phyloP scores from a whole-genome alignment of 805 yeast species.

The Tetrapisispora phaffii region DNA sequence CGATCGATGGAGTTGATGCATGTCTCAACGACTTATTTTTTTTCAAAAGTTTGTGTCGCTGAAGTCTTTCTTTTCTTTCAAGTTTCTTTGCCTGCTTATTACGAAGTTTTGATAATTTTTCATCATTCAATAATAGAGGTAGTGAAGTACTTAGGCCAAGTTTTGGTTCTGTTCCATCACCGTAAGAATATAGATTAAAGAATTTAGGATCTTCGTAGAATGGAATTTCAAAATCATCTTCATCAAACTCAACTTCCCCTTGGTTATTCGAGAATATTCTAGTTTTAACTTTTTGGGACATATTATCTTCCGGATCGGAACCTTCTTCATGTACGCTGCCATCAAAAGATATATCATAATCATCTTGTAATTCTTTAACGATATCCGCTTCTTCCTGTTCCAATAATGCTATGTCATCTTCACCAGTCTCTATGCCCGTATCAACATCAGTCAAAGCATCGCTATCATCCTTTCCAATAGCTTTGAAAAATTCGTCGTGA shows the following conservation, averaged over 20 bases:
- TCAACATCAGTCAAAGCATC: constrained; percentile 20
- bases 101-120: constrained; percentile 18
- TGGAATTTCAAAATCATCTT: constrained; percentile 28
- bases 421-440: constrained; percentile 26
- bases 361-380: constrained; percentile 24
- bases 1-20: constrained; percentile 33
- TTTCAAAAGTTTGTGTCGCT: constrained; percentile 20
- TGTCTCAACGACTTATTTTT: constrained; percentile 23
- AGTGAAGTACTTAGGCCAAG: constrained; percentile 26
- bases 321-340: constrained; percentile 28
- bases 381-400: constrained; percentile 27
- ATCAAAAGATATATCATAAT: constrained; percentile 26
- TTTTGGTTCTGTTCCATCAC: constrained; percentile 27
- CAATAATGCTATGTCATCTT: constrained; percentile 26
- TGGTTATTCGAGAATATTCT: constrained; percentile 6
- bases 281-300: constrained; percentile 2
- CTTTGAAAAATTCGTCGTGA: constrained; percentile 25
- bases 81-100: constrained; percentile 23
- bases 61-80: constrained; percentile 24
- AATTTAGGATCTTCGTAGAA: constrained; percentile 35
- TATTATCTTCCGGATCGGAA: constrained; percentile 22
- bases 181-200: constrained; percentile 26
- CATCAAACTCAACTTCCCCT: constrained; percentile 17
- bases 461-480: constrained; percentile 23
- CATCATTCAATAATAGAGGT: constrained; percentile 26